Base-by-base conservation (phyloP, 176 grass and related monocot genomes). In the Phoenix dactylifera region DNA sequence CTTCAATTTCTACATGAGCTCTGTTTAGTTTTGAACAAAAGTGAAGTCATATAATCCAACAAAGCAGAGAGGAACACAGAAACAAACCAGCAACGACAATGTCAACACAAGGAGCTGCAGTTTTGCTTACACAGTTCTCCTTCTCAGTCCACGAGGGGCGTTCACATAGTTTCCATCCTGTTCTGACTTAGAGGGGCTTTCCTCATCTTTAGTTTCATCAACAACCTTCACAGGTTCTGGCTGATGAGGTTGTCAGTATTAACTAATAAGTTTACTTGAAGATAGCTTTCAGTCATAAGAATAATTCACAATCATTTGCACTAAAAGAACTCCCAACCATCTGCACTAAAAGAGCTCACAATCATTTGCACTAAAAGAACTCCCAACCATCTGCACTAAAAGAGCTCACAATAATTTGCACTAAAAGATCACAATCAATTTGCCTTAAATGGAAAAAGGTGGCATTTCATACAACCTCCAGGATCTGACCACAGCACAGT, bases 121-220 rank as follows among this genome's bases (percentile, higher is more conserved):
- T 6, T 60, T 64, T 63, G 82, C 80, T 82, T 80, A 87, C 74
- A 49, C 52, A 23, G 77, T 71, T 80, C 91, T 82, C 70, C 80
- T 81, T 52, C 91, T 78, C 65, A 96, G 62, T 67, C 83, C 86
- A 67, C 68, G 76, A 54, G 80, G 71, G 64, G 76, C 79, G 16
- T 75, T 68, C 71, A 87, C 51, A 54, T 68, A 63, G 48, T 62
- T 74, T 81, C 51, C 75, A 18, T 26, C 51, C 60, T 80, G 69
- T 58, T 84, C 80, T 63, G 16, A 50, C 61, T 74, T 62, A 57
- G 72, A 72, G 66, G 80, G 49, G 35, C 56, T 51, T 28, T 77
- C 80, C 64, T 80, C 76, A 69, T 79, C 65, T 68, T 67, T 81
- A 62, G 32, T 71, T 74, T 85, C 77, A 79, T 72, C 60, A 77